phyloP scores from a whole-genome alignment of 495 filamentous ascomycete genomes.

The Neurospora sp. region DNA sequence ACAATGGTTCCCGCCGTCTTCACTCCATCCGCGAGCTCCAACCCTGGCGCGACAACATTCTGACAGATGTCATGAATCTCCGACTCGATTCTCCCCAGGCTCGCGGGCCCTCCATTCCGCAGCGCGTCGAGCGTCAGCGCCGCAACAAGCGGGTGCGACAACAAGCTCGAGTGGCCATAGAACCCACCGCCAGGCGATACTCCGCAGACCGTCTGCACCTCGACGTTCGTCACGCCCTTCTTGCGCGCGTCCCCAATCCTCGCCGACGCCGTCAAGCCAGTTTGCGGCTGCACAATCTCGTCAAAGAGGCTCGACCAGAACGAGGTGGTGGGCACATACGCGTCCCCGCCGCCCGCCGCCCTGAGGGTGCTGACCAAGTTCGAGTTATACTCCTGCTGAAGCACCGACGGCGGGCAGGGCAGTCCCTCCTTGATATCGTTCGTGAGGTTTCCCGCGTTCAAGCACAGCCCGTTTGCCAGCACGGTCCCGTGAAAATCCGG shows the following conservation, averaged over 20 bases:
- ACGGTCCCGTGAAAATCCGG: slow-evolving; percentile 39
- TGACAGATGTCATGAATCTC: background rate
- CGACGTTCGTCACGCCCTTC: slow-evolving; percentile 38
- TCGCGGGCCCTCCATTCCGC: slow-evolving; percentile 27
- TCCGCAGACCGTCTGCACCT: slow-evolving; percentile 31
- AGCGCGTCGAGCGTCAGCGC: slow-evolving; percentile 36
- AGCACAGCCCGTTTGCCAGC: slow-evolving; percentile 18
- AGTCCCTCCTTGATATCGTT: slow-evolving; percentile 4
- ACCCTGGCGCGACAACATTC: background rate
- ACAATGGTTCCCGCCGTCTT: background rate
- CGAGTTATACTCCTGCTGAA: slow-evolving; percentile 35
- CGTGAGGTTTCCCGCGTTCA: background rate
- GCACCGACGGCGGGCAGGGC: slow-evolving; percentile 24
- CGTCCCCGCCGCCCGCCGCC: slow-evolving; percentile 31
- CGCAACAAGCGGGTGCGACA: slow-evolving; percentile 36
- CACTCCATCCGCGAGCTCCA: background rate
- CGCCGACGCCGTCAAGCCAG: slow-evolving; percentile 33
- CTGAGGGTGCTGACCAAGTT: slow-evolving; percentile 31
- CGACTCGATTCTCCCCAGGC: background rate
- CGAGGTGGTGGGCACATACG: slow-evolving; percentile 42
- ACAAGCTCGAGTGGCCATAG: slow-evolving; percentile 35
- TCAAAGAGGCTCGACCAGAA: slow-evolving; percentile 32
- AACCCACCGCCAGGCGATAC: slow-evolving; percentile 26
- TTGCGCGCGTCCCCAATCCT: slow-evolving; percentile 22
- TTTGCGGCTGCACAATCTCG: slow-evolving; percentile 37